Percentiles rank a stretch among this genome's conserved stretches.
Conservation (phyloP, 1,284 basidiomycete species). For the Ceratobasidium sp. region DNA sequence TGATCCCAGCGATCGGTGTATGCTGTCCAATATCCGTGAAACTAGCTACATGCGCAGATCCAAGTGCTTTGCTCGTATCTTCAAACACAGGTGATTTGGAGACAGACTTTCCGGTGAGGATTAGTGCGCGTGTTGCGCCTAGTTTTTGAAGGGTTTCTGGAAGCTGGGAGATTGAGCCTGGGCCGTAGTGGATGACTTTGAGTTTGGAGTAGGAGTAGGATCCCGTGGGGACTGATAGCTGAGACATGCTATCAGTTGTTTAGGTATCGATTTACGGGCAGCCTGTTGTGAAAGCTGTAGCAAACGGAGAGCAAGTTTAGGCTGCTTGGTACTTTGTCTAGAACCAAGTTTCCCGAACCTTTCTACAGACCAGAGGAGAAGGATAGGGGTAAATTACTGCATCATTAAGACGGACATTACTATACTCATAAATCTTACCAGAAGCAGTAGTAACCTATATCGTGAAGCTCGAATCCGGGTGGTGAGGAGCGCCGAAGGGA, state of each 20-base stretch:
- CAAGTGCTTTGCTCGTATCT: constrained; percentile 65
- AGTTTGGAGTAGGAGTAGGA: constrained; percentile 55
- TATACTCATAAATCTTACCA: not conserved
- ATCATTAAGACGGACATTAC: too few relatives aligned
- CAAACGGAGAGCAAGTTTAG: too few relatives aligned
- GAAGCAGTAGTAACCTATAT: too few relatives aligned
- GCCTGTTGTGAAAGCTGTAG: not conserved
- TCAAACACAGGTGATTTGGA: constrained; percentile 61
- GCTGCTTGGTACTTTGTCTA: too few relatives aligned
- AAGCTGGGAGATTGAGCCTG: constrained; percentile 73
- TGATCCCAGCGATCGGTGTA: constrained; percentile 76
- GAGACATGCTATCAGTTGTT: constrained; percentile 1
- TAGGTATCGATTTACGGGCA: not conserved
- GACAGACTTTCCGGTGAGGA: constrained; percentile 79
- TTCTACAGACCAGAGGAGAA: not conserved
- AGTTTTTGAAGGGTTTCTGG: constrained; percentile 70
- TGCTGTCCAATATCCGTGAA: constrained; percentile 84
- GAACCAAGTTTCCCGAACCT: not conserved
- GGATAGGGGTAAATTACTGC: too few relatives aligned
- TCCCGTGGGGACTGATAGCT: not conserved
- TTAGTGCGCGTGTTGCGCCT: constrained; percentile 71
- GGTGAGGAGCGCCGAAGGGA: too few relatives aligned
- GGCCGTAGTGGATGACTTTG: constrained; percentile 75
- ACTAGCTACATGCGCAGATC: constrained; percentile 71
- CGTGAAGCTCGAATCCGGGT: not conserved